Conservation (phyloP, 2,329 filamentous ascomycete species). For the Pseudofabraea citricarpa region DNA sequence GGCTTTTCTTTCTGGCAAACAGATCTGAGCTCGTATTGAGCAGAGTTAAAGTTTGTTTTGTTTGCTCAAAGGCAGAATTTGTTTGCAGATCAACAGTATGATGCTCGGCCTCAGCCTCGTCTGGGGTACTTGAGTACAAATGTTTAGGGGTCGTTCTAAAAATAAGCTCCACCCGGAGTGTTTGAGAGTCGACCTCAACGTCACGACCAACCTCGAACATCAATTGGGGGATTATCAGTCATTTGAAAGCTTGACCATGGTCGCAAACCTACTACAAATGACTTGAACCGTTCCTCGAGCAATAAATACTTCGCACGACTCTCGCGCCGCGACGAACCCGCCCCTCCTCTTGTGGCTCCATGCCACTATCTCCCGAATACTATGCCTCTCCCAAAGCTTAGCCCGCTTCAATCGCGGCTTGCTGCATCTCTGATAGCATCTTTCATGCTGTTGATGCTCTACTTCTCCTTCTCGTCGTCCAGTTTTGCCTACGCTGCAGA, state of each 20-base stretch:
- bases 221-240: neutral
- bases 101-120: too few species aligned
- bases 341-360: neutral
- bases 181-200: neutral
- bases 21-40: too few species aligned
- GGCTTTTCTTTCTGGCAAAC: too few species aligned
- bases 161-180: neutral
- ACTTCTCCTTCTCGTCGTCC: slow-evolving; percentile 53
- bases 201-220: neutral
- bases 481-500: slow-evolving; percentile 61
- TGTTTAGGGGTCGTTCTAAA: slow-evolving; percentile 1
- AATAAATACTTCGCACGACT: too few species aligned
- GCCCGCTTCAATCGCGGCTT: slow-evolving; percentile 67
- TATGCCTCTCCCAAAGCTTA: slow-evolving; percentile 44
- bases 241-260: neutral
- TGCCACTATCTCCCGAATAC: slow-evolving; percentile 9
- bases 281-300: neutral
- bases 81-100: too few species aligned
- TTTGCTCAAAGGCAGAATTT: too few species aligned
- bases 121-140: too few species aligned
- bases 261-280: slow-evolving; percentile 1
- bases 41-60: too few species aligned
- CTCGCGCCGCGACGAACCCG: neutral
- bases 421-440: slow-evolving; percentile 61
- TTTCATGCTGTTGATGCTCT: slow-evolving; percentile 54